phyloP scores from a whole-genome alignment of 345 rosid species.

The Tarenaya hassleriana region DNA sequence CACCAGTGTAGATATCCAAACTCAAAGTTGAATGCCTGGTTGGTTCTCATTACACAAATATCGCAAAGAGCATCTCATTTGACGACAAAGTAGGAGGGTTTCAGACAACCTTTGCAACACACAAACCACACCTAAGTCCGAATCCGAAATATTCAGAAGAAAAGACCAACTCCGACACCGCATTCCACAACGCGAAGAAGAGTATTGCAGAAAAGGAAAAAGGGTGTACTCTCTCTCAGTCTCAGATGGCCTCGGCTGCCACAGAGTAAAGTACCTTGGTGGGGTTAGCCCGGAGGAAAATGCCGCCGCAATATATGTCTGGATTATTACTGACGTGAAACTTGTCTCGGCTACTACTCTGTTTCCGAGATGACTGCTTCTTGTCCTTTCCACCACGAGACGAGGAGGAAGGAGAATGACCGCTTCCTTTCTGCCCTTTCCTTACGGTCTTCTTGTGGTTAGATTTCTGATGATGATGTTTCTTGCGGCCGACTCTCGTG shows the following conservation, averaged over 20 bases:
- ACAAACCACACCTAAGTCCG: no score
- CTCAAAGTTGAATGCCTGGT: no score
- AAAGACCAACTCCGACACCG: no score
- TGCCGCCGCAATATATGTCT: conserved; percentile 53
- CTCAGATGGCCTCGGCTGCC: not conserved
- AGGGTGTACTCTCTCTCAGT: no score
- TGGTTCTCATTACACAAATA: no score
- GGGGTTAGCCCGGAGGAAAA: conserved; percentile 33
- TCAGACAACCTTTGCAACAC: no score
- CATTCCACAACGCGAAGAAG: not conserved
- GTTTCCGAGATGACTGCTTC: conserved; percentile 48
- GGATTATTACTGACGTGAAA: conserved; percentile 33
- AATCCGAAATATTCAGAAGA: no score
- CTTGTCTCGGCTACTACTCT: conserved; percentile 22
- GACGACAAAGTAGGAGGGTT: no score
- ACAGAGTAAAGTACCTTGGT: conserved; percentile 8
- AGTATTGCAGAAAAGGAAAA: no score
- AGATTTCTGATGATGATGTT: conserved; percentile 34
- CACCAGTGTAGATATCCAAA: no score
- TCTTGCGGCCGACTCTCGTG: conserved; percentile 45
- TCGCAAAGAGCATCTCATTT: no score
- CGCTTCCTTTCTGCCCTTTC: conserved; percentile 63
- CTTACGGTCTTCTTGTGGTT: conserved; percentile 56
- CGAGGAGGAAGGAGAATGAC: conserved; percentile 41
- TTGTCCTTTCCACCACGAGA: conserved; percentile 49